These are phyloP conservation scores for Gautieria morchelliformis DNA, from an alignment of 768 basidiomycete species.

Conservation along the genomic window DNA sequence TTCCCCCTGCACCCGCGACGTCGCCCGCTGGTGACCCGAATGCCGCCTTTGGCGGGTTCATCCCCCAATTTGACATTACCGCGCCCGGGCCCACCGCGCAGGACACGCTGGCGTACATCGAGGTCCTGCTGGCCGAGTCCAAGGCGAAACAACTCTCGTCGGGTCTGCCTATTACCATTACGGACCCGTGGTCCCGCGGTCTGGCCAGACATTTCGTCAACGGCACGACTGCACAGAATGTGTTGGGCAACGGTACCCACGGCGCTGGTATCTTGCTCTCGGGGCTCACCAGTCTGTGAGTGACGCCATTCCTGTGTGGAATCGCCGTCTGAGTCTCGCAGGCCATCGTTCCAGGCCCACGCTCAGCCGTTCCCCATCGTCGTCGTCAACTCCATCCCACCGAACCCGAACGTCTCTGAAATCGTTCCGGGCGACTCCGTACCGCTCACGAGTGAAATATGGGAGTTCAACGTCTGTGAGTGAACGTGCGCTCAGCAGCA, in stretches of 20 bases:
- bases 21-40: constrained; percentile 1
- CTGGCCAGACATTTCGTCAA: constrained; percentile 31
- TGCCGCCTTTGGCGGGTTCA: constrained; percentile 23
- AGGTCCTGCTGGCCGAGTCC: constrained; percentile 18
- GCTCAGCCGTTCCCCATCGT: constrained; percentile 33
- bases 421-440: constrained; percentile 16
- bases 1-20: constrained; percentile 19
- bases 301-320: not conserved
- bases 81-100: constrained; percentile 14
- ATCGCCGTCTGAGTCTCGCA: constrained; percentile 4
- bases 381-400: constrained; percentile 19
- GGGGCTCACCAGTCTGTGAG: constrained; percentile 23
- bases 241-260: constrained; percentile 21
- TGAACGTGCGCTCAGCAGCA: not conserved
- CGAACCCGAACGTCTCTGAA: constrained; percentile 19
- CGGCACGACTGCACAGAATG: constrained; percentile 24
- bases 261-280: constrained; percentile 29
- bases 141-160: constrained; percentile 19
- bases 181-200: constrained; percentile 19
- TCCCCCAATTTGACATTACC: constrained; percentile 15
- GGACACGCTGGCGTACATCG: constrained; percentile 15
- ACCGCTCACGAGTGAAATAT: constrained; percentile 24
- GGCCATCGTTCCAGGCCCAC: constrained; percentile 24
- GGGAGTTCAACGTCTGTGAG: constrained; percentile 25
- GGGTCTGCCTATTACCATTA: constrained; percentile 22